These are phyloP conservation scores for Hypoxylon perforatum DNA, from an alignment of 495 filamentous ascomycete genomes.

Conservation along the genomic window DNA sequence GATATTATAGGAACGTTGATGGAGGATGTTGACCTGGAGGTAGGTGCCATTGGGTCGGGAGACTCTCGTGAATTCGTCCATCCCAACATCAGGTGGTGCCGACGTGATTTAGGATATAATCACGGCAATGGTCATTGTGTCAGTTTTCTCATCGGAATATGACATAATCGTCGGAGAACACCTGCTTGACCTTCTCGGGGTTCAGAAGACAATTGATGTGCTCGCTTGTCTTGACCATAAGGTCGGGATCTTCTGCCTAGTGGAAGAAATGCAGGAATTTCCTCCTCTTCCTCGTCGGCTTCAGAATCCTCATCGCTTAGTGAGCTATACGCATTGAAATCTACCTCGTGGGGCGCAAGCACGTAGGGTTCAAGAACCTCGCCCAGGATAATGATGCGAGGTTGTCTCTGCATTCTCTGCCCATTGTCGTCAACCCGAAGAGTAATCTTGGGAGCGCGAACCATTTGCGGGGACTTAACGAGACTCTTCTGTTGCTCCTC, in stretches of 20 bases:
- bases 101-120: no score
- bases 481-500: conserved; percentile 68
- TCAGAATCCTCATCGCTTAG: conserved; percentile 56
- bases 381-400: conserved; percentile 66
- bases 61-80: no score
- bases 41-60: conserved; percentile 92
- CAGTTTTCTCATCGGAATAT: conserved; percentile 27
- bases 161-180: conserved; percentile 31
- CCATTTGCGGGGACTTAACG: conserved; percentile 64
- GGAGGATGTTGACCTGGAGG: conserved; percentile 94
- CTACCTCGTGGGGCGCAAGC: conserved; percentile 66
- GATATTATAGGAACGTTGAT: conserved; percentile 93
- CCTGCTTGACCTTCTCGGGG: conserved; percentile 17
- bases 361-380: no score
- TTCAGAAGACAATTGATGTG: conserved; percentile 1
- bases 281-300: conserved; percentile 50
- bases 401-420: conserved; percentile 54
- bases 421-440: conserved; percentile 68
- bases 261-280: conserved; percentile 40
- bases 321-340: conserved; percentile 62
- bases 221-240: neutral
- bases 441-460: conserved; percentile 71
- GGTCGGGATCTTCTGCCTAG: no score
- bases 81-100: no score
- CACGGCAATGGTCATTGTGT: no score